Conservation (phyloP, 805 yeast species). For the Cyberlindnera xishuangbannaensis region DNA sequence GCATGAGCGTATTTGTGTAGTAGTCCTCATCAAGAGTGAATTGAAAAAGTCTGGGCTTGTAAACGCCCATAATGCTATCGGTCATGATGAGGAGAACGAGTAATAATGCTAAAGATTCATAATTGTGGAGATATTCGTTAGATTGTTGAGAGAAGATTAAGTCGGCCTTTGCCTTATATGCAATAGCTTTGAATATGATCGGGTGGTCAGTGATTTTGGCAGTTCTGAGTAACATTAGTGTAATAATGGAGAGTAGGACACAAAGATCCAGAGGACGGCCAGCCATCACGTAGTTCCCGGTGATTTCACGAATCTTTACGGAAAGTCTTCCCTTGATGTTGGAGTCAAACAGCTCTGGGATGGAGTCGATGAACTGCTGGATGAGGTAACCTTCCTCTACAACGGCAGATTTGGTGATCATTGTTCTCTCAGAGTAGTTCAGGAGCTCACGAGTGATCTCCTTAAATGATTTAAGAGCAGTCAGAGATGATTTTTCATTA, state of each 20-base stretch:
- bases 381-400: slow-evolving; percentile 9
- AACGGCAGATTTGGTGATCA: slow-evolving; percentile 3
- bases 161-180: slow-evolving; percentile 5
- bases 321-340: slow-evolving; percentile 5
- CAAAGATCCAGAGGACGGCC: slow-evolving; percentile 7
- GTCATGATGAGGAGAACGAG: slow-evolving; percentile 14
- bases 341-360: slow-evolving; percentile 9
- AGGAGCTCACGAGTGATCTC: slow-evolving; percentile 2
- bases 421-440: slow-evolving; percentile 1
- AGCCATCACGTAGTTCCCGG: slow-evolving; percentile 7
- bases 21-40: slow-evolving; percentile 3
- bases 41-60: slow-evolving; percentile 12
- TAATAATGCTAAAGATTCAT: slow-evolving; percentile 5
- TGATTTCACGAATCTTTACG: slow-evolving; percentile 4
- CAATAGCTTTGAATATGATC: slow-evolving; percentile 4
- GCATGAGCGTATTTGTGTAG: slow-evolving; percentile 3
- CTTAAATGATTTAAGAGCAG: slow-evolving; percentile 2
- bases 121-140: slow-evolving; percentile 1
- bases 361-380: slow-evolving; percentile 3
- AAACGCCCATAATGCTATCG: slow-evolving; percentile 16
- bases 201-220: slow-evolving; percentile 1
- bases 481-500: neutral
- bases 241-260: slow-evolving; percentile 5
- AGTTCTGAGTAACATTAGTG: slow-evolving; percentile 3
- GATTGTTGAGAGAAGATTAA: slow-evolving; percentile 1